A percentile compares a stretch with the other conserved stretches of the same genome.
phyloP scores from a whole-genome alignment of 345 rosid genomes.

The Eucalyptus fibrosa region DNA sequence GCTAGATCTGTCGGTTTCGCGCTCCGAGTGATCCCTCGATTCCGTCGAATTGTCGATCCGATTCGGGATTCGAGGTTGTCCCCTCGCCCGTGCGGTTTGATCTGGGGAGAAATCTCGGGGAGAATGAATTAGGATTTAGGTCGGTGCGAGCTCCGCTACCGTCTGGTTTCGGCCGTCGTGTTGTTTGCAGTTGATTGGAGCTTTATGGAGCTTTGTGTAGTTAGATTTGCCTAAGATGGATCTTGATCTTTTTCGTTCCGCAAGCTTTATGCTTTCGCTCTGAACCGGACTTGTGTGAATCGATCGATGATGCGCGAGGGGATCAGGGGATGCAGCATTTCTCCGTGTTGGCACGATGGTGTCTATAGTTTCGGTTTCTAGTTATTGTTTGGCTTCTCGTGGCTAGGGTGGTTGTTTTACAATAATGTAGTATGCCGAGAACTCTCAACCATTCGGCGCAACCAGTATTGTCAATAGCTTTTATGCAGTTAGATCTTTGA shows the following conservation, averaged over 20 bases:
- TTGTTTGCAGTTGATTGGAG: neutral
- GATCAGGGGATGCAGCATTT: neutral
- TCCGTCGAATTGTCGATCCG: neutral
- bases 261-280: neutral
- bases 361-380: neutral
- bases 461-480: neutral
- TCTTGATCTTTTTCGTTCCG: neutral
- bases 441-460: neutral
- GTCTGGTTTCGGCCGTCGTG: neutral
- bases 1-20: neutral
- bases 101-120: neutral
- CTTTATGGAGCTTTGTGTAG: neutral
- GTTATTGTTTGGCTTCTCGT: neutral
- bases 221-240: neutral
- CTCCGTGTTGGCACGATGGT: neutral
- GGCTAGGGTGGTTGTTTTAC: neutral
- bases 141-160: neutral
- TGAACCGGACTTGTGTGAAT: neutral
- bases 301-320: neutral
- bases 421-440: neutral
- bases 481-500: neutral
- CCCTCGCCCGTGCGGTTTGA: constrained; percentile 1
- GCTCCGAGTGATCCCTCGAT: neutral
- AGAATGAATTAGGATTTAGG: neutral
- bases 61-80: neutral